Base-by-base conservation (phyloP, 345 rosid genomes). In the Conringia planisiliqua region DNA sequence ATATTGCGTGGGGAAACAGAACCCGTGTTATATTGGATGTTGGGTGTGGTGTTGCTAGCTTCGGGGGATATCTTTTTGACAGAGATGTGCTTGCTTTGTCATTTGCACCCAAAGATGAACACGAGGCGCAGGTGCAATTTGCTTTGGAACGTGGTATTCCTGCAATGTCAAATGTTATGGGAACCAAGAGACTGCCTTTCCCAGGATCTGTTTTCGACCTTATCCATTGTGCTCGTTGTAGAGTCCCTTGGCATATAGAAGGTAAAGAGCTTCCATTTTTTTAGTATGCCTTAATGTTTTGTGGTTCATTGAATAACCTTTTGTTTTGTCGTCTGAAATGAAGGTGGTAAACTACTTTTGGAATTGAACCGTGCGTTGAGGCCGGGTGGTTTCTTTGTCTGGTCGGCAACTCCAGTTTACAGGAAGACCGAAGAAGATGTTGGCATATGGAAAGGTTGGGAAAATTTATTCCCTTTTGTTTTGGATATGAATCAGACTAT, bases 351-450 rank as follows among this genome's bases (percentile, higher is more conserved):
- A 71, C 96, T 92, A 22, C 83, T 94, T 46, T 63, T 91, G 83
- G 98, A 94, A 85, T 82, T 94, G 71, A 94, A 91, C 68, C 90
- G 95, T 80, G 81, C 93, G 69, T 89, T 94, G 26, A 84, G 98
- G 80, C 96, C 98, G 1, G 98, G 97, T 26, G 98, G 96, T 65
- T 94, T 82, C 85, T 94, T 91, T 69, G 81, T 90, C 52, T 94
- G 98, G 98, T 94, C 98, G 33, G 98, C 98, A 54, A 94, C 95
- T 33, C 96, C 97, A 14, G 96, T 94, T 59, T 94, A 90, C 73
- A 84, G 85, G 59, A 55, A 79, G 4, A 83, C 82, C 20, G 85
- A 86, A 13, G 89, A 77, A 82, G 89, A 91, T 73, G 80, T 44
- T 22, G 80, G 69, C 59, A 85, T 94, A 70, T 94, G 98, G 97